Base-by-base conservation (phyloP, 495 filamentous ascomycete species). In the Podospora appendiculata region DNA sequence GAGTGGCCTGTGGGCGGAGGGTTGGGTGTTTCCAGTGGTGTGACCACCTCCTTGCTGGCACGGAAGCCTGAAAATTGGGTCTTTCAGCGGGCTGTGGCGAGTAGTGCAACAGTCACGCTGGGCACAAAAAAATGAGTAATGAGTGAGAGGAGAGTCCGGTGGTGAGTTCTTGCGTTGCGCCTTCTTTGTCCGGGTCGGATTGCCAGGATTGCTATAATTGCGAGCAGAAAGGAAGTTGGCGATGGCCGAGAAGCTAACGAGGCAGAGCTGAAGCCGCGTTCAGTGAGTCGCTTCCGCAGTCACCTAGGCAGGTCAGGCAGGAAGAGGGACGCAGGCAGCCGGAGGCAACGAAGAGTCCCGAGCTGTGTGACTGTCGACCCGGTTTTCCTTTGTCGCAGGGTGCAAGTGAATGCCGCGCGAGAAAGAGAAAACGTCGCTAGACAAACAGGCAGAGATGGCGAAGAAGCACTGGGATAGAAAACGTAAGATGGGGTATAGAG, bases 391-490 rank as follows among this genome's bases (percentile, higher is more conserved):
- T 63, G 63, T 69, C 70, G 64, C 63, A 63, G 58, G 61, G 65
- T 58, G 65, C 72, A 73, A 73, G 66, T 73, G 61, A 75, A 74
- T 75, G 72, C 70, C 66, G 64, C 72, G 59, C 68, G 63, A 70
- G 55, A 53, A 53, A 63, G 58, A 57, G 9, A 49, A 62, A 65
- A 62, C 50, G 43, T 45, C 50, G 17, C 60, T 63, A 65, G 60
- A 58, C 60, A 61, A 61, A 57, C 64, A 59, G 58, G 54, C 59
- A 53, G 51, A 42, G 52, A 41, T 11, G 54, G 54, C 53, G 48
- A 50, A 45, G 53, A 62, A 54, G 52, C 25, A 25, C 25, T 2
- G 25, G 25, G 25, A 25, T 25, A 25, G 25, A 25, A 25, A 25
- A 25, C 57, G 60, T 61, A 50, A 57, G 51, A 58, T 51, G 35